Evolutionary conservation across 441 rosid genomes (phyloP).

Genomic region (Populus trichocarpa): DNA sequence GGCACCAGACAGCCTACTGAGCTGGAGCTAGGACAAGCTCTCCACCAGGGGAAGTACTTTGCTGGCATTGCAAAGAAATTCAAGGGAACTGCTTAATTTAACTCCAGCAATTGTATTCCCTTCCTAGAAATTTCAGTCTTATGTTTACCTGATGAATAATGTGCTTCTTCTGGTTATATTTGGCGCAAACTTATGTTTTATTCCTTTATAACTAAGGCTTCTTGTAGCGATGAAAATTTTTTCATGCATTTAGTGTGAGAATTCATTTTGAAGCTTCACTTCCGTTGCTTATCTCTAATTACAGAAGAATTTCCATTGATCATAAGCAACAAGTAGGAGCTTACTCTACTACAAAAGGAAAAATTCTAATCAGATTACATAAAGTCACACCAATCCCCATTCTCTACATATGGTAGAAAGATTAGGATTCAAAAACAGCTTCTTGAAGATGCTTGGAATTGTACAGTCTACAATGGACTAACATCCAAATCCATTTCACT

Average conservation of each 20-base stretch:
- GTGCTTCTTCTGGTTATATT: not conserved
- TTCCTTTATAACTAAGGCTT: not conserved
- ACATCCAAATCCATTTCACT: no score
- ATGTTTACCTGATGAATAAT: not conserved
- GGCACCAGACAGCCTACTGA: slow-evolving; percentile 87
- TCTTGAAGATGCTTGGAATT: no score
- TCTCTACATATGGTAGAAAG: no score
- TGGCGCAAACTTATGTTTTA: not conserved
- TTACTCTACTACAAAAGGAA: no score
- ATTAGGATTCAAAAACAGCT: no score
- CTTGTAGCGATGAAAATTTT: not conserved
- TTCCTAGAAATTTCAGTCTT: not conserved
- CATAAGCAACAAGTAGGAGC: no score
- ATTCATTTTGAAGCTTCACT: not conserved
- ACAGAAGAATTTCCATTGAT: not conserved
- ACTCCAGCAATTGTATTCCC: not conserved
- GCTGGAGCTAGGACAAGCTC: slow-evolving; percentile 75
- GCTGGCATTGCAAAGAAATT: slow-evolving; percentile 81
- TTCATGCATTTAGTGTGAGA: not conserved
- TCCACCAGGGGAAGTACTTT: slow-evolving; percentile 95
- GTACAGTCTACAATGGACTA: no score
- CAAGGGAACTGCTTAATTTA: slow-evolving; percentile 45
- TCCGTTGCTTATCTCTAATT: not conserved
- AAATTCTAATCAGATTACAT: no score
- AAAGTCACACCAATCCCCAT: no score